Conservation (phyloP, 2,329 filamentous ascomycete species). For the Atkinsonella hypoxylon region DNA sequence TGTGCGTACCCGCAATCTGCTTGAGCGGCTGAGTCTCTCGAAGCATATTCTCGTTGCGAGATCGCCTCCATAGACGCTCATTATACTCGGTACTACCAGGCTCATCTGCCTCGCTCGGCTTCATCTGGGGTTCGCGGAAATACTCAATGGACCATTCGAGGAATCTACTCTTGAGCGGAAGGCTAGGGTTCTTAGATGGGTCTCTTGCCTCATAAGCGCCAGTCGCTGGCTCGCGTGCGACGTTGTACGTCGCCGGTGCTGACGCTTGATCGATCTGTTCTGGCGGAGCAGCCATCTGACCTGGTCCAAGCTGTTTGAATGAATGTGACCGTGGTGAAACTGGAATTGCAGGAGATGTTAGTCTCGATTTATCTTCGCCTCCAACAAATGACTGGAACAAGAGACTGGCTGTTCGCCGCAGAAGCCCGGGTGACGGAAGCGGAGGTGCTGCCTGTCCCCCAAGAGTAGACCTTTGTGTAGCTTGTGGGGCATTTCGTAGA, state of each 20-base stretch:
- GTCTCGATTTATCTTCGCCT: constrained; percentile 30
- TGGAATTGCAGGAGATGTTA: constrained; percentile 19
- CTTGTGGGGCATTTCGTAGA: constrained; percentile 28
- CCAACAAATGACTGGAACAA: constrained; percentile 47
- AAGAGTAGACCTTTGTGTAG: constrained; percentile 31
- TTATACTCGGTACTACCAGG: constrained; percentile 96
- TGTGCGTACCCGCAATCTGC: constrained; percentile 69
- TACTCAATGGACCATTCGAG: constrained; percentile 96
- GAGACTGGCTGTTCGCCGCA: constrained; percentile 53
- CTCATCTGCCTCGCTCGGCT: constrained; percentile 87
- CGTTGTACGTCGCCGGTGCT: constrained; percentile 59
- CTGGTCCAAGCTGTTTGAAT: constrained; percentile 28
- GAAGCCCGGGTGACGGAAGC: constrained; percentile 42
- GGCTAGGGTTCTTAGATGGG: constrained; percentile 41
- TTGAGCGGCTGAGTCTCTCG: constrained; percentile 90
- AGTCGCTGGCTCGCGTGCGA: constrained; percentile 67
- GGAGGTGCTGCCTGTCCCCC: constrained; percentile 29
- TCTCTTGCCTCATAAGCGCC: constrained; percentile 58
- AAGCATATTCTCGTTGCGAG: constrained; percentile 86
- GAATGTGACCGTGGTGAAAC: constrained; percentile 18
- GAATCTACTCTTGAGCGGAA: constrained; percentile 75
- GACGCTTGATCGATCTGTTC: constrained; percentile 62
- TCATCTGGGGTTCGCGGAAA: constrained; percentile 98
- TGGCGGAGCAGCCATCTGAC: constrained; percentile 43
- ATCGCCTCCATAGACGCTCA: constrained; percentile 80